Evolutionary conservation across 176 grass and related monocot species (phyloP).

Genomic region (Oropetium thomaeum): DNA sequence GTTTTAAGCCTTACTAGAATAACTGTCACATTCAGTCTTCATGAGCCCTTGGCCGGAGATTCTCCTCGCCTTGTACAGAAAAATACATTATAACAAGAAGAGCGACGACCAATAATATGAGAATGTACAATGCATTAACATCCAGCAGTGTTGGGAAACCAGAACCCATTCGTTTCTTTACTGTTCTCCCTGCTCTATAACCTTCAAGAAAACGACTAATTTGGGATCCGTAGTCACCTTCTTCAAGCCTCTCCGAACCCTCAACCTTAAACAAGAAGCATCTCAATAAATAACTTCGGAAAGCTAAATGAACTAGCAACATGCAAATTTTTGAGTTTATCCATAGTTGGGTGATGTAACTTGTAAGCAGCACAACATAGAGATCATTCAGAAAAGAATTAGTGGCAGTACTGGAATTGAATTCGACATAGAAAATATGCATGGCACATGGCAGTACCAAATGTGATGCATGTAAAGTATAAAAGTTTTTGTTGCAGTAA

Average conservation of each 20-base stretch:
- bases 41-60: constrained; percentile 32
- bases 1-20: neutral
- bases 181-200: constrained; percentile 71
- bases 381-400: neutral
- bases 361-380: neutral
- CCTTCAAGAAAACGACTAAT: constrained; percentile 73
- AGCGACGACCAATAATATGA: constrained; percentile 47
- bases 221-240: constrained; percentile 68
- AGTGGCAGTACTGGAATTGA: neutral
- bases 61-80: constrained; percentile 50
- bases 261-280: constrained; percentile 51
- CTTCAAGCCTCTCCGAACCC: constrained; percentile 58
- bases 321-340: constrained; percentile 7
- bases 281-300: neutral
- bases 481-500: neutral
- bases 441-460: neutral
- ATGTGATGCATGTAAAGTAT: neutral
- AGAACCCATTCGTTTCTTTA: constrained; percentile 46
- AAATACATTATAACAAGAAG: constrained; percentile 56
- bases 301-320: constrained; percentile 2
- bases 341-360: neutral
- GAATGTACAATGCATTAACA: constrained; percentile 51
- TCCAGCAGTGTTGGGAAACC: constrained; percentile 39
- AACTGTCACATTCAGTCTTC: constrained; percentile 24
- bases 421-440: neutral